Conservation (phyloP, 495 filamentous ascomycete species). For the Trichoderma erinaceum region DNA sequence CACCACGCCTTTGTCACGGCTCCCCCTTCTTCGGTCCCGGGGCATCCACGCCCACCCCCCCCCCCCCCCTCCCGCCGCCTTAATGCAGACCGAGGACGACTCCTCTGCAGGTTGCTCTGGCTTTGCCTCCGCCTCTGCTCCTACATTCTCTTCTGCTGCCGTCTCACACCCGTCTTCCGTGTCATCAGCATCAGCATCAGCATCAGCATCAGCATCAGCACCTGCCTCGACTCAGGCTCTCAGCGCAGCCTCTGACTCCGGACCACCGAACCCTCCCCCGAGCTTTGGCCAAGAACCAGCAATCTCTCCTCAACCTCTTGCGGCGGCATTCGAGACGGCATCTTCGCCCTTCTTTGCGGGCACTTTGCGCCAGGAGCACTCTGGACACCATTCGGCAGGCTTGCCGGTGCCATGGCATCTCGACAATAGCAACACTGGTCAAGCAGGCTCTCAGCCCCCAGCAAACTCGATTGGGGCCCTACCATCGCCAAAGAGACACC, state of each 20-base stretch:
- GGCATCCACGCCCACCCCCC: too few species aligned
- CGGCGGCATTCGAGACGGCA: not conserved
- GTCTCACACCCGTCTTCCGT: not conserved
- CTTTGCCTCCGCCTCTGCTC: slow-evolving; percentile 4
- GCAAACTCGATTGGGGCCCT: not conserved
- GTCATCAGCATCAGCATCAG: not conserved
- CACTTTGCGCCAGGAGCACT: not conserved
- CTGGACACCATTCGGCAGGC: slow-evolving; percentile 7
- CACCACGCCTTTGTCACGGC: too few species aligned
- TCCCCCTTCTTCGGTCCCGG: too few species aligned
- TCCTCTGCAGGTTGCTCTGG: slow-evolving; percentile 1
- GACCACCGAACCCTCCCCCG: not conserved
- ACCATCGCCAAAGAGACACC: not conserved
- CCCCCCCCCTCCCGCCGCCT: not conserved
- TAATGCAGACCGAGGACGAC: not conserved
- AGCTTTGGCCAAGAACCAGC: not conserved
- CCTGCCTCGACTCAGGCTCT: not conserved
- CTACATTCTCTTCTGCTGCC: not conserved
- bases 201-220: not conserved
- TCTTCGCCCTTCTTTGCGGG: not conserved
- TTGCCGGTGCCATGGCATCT: not conserved
- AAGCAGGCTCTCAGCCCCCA: not conserved
- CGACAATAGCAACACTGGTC: not conserved
- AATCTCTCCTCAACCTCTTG: not conserved
- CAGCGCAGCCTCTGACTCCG: not conserved